These are phyloP conservation scores for Rhodotorula sp. DNA, from an alignment of 1,284 basidiomycete species.

Conservation along the genomic window DNA sequence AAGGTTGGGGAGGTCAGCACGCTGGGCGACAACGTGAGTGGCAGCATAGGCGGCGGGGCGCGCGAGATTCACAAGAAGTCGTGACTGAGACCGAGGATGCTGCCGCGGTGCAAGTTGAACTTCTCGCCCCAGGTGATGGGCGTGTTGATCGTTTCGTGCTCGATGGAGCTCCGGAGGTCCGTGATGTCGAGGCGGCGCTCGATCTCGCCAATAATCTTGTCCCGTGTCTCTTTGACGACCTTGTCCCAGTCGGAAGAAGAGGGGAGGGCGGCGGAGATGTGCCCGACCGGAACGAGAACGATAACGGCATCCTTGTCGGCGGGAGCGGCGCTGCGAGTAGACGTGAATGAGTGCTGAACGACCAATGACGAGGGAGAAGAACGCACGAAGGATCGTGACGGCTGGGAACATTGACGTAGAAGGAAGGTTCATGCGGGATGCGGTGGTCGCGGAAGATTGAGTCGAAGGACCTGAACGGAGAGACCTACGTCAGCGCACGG, in stretches of 20 bases:
- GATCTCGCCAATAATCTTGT: conserved; percentile 41
- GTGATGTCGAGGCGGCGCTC: conserved; percentile 37
- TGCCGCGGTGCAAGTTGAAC: conserved; percentile 51
- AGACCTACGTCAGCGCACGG: background rate
- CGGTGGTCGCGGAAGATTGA: conserved; percentile 56
- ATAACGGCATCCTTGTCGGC: conserved; percentile 50
- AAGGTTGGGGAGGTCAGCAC: background rate
- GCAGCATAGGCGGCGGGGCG: background rate
- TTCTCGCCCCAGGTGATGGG: conserved; percentile 51
- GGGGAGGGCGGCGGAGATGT: conserved; percentile 40
- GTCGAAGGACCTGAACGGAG: conserved; percentile 50
- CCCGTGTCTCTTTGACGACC: conserved; percentile 42
- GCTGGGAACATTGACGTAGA: conserved; percentile 58
- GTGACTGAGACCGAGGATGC: conserved; percentile 50
- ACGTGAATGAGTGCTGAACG: background rate
- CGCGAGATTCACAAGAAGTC: conserved; percentile 48
- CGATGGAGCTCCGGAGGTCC: conserved; percentile 40
- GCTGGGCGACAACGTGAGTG: no score
- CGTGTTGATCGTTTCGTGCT: conserved; percentile 45
- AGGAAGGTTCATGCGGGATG: conserved; percentile 56
- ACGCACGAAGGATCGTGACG: conserved; percentile 44
- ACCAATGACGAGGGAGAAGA: background rate
- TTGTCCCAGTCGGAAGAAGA: conserved; percentile 43
- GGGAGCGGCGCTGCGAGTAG: conserved; percentile 47
- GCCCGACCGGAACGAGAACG: conserved; percentile 51